Conservation (phyloP, 106 monocot genomes). For the Cymbidium sinense region DNA sequence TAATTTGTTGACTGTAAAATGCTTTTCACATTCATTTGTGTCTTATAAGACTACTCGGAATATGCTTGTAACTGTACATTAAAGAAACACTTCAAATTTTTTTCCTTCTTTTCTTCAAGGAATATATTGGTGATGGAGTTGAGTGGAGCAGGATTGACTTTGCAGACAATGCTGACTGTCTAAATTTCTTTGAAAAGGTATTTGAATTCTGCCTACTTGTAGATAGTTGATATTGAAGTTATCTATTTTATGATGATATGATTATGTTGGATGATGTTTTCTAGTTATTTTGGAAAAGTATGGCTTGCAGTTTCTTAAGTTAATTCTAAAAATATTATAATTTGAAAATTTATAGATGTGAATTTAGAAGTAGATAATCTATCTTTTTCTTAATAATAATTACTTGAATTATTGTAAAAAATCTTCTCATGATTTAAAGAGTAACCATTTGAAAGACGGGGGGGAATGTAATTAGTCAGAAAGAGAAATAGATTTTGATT, state of each 20-base stretch:
- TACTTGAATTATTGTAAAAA: no score
- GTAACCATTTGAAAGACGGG: no score
- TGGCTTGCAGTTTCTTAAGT: not conserved
- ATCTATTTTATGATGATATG: not conserved
- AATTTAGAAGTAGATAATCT: no score
- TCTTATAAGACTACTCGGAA: not conserved
- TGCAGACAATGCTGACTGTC: slow-evolving; percentile 62
- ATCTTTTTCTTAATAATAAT: no score
- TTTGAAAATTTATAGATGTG: no score
- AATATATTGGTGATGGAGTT: slow-evolving; percentile 73
- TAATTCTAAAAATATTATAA: no score
- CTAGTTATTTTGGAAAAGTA: not conserved
- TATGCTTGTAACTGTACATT: not conserved
- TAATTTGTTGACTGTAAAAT: not conserved
- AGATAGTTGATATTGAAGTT: not conserved
- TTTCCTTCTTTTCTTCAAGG: slow-evolving; percentile 27
- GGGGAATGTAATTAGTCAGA: no score
- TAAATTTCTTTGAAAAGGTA: slow-evolving; percentile 92
- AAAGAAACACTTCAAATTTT: not conserved
- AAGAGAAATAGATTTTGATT: no score
- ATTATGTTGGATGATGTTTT: not conserved
- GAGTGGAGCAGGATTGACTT: slow-evolving; percentile 72
- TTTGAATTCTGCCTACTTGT: not conserved
- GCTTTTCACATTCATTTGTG: not conserved
- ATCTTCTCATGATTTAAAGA: no score